phyloP scores from a whole-genome alignment of 805 yeast genomes.

The Middelhovenomyces tepae region DNA sequence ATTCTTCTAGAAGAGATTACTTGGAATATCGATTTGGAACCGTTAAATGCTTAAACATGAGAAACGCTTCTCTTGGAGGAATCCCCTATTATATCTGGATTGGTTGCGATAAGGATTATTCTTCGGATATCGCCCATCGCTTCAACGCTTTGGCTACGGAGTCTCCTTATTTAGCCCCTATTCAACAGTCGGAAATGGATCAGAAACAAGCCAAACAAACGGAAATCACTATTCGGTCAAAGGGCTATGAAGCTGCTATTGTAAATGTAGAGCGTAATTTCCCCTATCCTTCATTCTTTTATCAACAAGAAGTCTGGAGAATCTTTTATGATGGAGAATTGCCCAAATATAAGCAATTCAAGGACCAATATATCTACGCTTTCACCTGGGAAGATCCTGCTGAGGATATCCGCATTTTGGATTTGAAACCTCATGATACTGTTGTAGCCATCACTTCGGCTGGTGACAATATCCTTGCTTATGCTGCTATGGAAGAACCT shows the following conservation, averaged over 20 bases:
- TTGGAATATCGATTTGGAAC: slow-evolving; percentile 79
- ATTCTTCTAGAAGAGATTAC: slow-evolving; percentile 73
- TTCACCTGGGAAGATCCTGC: slow-evolving; percentile 90
- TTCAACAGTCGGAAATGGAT: slow-evolving; percentile 20
- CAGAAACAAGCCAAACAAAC: slow-evolving; percentile 6
- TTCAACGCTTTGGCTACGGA: slow-evolving; percentile 70
- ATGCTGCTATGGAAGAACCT: slow-evolving; percentile 61
- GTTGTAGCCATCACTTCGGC: slow-evolving; percentile 81
- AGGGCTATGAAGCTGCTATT: slow-evolving; percentile 73
- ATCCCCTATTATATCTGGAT: slow-evolving; percentile 82
- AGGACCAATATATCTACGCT: slow-evolving; percentile 73
- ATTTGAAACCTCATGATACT: slow-evolving; percentile 54
- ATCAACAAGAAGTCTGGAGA: slow-evolving; percentile 70
- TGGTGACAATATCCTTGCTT: slow-evolving; percentile 71
- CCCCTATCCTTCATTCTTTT: slow-evolving; percentile 74
- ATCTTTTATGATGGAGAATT: slow-evolving; percentile 69
- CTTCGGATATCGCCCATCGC: slow-evolving; percentile 40
- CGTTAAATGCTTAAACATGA: slow-evolving; percentile 59
- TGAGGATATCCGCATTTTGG: slow-evolving; percentile 62
- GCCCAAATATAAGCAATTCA: slow-evolving; percentile 61
- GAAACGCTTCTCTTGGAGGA: slow-evolving; percentile 56
- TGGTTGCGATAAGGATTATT: slow-evolving; percentile 55
- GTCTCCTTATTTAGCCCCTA: slow-evolving; percentile 71
- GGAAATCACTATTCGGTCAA: slow-evolving; percentile 25
- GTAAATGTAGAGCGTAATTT: slow-evolving; percentile 50